A percentile compares a stretch with the other conserved stretches of the same genome.
Conservation (phyloP, 225 moss, liverwort and hornwort genomes). For the Polytrichum commune region DNA sequence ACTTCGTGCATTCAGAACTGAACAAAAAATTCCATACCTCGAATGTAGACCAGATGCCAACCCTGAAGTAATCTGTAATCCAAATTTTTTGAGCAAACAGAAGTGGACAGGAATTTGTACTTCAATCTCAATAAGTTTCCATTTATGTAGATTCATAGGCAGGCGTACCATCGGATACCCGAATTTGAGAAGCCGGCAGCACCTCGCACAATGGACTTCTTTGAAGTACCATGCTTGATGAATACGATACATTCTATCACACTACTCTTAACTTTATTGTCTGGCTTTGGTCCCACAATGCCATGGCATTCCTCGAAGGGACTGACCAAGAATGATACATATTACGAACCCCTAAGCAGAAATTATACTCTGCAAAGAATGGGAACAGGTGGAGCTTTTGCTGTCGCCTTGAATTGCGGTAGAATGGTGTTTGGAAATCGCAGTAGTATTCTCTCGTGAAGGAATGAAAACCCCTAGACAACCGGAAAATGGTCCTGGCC, state of each 20-base stretch:
- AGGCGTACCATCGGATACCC: too few relatives aligned
- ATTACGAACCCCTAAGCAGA: not conserved
- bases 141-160: too few relatives aligned
- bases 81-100: too few relatives aligned
- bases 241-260: not conserved
- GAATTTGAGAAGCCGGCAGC: too few relatives aligned
- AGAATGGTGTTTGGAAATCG: not conserved
- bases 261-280: not conserved
- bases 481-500: not conserved
- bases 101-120: too few relatives aligned
- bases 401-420: too few relatives aligned
- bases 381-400: not conserved
- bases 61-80: too few relatives aligned
- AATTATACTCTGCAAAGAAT: not conserved
- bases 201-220: slow-evolving; percentile 1
- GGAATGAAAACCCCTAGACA: not conserved
- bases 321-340: not conserved
- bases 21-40: too few relatives aligned
- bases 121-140: too few relatives aligned
- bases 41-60: too few relatives aligned
- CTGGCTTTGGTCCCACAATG: not conserved
- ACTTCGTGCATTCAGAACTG: too few relatives aligned
- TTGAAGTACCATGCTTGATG: slow-evolving; percentile 2
- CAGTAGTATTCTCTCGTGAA: not conserved
- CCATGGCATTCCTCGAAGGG: not conserved